phyloP scores from a whole-genome alignment of 768 basidiomycete species.

The Naganishia vishniacii region DNA sequence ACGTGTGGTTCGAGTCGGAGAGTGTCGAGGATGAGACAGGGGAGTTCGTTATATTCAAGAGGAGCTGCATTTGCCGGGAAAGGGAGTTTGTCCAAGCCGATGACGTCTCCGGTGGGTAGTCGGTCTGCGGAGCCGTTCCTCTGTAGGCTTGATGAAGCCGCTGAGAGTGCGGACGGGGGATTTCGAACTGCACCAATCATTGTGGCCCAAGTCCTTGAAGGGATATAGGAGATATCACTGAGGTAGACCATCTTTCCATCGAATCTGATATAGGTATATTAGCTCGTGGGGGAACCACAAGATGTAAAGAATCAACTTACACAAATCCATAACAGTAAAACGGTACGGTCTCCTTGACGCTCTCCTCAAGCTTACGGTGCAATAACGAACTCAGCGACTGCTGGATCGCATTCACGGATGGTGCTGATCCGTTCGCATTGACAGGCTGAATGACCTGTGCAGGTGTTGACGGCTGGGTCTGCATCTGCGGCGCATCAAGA shows the following conservation, averaged over 20 bases:
- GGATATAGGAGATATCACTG: constrained; percentile 75
- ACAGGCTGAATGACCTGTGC: constrained; percentile 14
- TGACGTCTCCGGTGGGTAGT: not conserved
- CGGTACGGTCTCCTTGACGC: constrained; percentile 30
- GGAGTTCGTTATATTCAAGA: constrained; percentile 45
- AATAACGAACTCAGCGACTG: constrained; percentile 17
- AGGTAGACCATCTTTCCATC: constrained; percentile 67
- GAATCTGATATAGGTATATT: constrained; percentile 30
- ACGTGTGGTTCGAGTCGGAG: constrained; percentile 61
- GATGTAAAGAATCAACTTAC: not conserved
- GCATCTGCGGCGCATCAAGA: not conserved
- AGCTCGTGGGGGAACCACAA: not conserved
- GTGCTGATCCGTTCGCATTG: not conserved
- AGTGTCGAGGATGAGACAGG: constrained; percentile 71
- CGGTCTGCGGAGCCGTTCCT: not conserved
- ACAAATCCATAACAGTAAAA: constrained; percentile 49
- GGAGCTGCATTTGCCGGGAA: constrained; percentile 28
- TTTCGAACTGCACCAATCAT: constrained; percentile 19
- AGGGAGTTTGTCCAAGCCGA: constrained; percentile 46
- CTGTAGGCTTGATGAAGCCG: not conserved
- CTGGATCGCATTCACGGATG: constrained; percentile 5
- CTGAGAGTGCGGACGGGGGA: not conserved
- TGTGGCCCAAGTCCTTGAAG: constrained; percentile 61
- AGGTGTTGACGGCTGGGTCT: constrained; percentile 24
- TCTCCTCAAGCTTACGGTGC: constrained; percentile 3